These are phyloP conservation scores for Cutaneotrichosporon cutaneum DNA, from an alignment of 1,284 basidiomycete species.

Conservation along the genomic window DNA sequence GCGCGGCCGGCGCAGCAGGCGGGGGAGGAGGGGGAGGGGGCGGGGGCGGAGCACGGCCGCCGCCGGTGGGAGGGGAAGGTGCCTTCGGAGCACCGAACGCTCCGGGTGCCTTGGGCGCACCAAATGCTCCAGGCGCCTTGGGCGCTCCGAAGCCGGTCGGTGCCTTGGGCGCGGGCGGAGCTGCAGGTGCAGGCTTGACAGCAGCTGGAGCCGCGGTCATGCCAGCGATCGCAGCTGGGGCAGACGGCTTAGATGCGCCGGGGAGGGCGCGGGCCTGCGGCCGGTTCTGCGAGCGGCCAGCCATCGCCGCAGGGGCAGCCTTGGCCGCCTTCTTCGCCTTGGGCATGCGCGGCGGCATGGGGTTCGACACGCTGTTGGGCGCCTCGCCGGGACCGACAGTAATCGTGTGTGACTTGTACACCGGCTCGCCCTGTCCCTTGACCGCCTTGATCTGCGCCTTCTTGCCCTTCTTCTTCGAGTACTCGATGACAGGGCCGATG, in stretches of 20 bases:
- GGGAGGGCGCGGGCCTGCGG: conserved; percentile 49
- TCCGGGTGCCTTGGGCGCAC: conserved; percentile 20
- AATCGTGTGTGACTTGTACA: conserved; percentile 92
- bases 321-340: conserved; percentile 48
- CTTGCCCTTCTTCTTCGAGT: conserved; percentile 97
- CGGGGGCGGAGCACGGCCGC: conserved; percentile 39
- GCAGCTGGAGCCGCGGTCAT: conserved; percentile 21
- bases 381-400: conserved; percentile 86
- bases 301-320: conserved; percentile 40
- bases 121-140: conserved; percentile 6
- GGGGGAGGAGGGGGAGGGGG: conserved; percentile 63
- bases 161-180: conserved; percentile 3
- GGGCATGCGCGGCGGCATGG: conserved; percentile 82
- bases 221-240: conserved; percentile 41
- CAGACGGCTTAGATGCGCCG: conserved; percentile 50
- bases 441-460: conserved; percentile 80
- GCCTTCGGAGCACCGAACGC: conserved; percentile 19
- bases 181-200: neutral
- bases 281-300: conserved; percentile 37
- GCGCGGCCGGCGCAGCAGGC: conserved; percentile 60
- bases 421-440: conserved; percentile 86
- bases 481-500: conserved; percentile 78
- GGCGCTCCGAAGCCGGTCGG: neutral
- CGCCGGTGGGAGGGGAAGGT: conserved; percentile 25
- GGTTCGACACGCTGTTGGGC: conserved; percentile 72